These are phyloP conservation scores for Ettlia oleoabundans DNA, from an alignment of 139 green algal species.

Conservation along the genomic window DNA sequence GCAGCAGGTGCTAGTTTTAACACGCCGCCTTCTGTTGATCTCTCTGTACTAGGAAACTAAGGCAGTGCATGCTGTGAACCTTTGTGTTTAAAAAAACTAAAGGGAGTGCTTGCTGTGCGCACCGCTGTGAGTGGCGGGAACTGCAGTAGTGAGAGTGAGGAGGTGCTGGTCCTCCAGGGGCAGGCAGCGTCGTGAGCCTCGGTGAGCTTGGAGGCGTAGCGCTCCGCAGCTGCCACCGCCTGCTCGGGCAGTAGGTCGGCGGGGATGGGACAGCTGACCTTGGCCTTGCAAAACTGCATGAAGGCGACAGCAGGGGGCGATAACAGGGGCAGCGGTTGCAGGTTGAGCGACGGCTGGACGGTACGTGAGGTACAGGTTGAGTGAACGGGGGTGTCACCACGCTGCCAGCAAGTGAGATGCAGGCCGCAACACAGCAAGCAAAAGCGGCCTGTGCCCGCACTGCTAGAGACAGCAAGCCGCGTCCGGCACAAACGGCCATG, in stretches of 20 bases:
- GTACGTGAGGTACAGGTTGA: too few relatives aligned
- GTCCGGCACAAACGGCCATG: too few relatives aligned
- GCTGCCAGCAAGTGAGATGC: too few relatives aligned
- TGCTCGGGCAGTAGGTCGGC: conserved; percentile 44
- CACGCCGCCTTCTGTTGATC: background rate
- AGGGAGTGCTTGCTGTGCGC: background rate
- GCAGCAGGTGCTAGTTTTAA: background rate
- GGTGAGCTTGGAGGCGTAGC: conserved; percentile 42
- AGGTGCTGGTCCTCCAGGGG: conserved; percentile 61
- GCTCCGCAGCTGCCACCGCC: conserved; percentile 28
- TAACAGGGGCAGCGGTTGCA: background rate
- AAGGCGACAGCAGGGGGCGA: background rate
- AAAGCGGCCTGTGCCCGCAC: too few relatives aligned
- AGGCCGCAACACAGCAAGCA: too few relatives aligned
- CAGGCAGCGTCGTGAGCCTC: conserved; percentile 56
- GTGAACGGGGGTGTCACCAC: too few relatives aligned
- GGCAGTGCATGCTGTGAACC: too few relatives aligned
- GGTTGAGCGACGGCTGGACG: background rate
- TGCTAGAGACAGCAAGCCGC: too few relatives aligned
- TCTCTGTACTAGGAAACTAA: too few relatives aligned
- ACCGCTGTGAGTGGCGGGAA: conserved; percentile 57
- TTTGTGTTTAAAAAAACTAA: too few relatives aligned
- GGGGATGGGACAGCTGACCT: conserved; percentile 61
- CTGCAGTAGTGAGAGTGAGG: conserved; percentile 50
- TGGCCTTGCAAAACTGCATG: conserved; percentile 56